A percentile compares a stretch with the other conserved stretches of the same genome.
These are phyloP conservation scores for Sporothrix curviconia DNA, from an alignment of 2,329 filamentous ascomycete species.

Conservation along the genomic window DNA sequence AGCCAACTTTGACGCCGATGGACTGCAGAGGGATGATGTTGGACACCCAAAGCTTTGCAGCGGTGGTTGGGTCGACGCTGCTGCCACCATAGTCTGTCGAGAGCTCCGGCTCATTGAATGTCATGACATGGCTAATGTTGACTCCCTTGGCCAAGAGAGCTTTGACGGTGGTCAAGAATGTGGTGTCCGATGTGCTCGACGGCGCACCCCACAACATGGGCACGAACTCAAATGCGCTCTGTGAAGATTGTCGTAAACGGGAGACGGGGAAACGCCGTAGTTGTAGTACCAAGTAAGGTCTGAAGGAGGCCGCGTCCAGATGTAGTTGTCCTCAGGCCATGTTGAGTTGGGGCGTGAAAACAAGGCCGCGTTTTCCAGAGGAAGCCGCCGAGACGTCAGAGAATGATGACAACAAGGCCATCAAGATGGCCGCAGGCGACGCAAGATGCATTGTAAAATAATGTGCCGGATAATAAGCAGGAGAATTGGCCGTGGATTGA, in stretches of 20 bases:
- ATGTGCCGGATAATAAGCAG: too few relatives aligned
- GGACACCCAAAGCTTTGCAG: constrained; percentile 62
- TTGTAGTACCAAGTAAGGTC: constrained; percentile 83
- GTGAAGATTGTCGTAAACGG: constrained; percentile 42
- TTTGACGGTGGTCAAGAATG: constrained; percentile 56
- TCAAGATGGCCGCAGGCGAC: not conserved
- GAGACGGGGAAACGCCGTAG: constrained; percentile 54
- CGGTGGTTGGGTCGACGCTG: constrained; percentile 50
- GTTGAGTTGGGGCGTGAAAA: constrained; percentile 55
- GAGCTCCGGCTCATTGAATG: constrained; percentile 74
- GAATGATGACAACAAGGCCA: constrained; percentile 9
- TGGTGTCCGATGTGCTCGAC: constrained; percentile 41
- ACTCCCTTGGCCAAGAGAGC: constrained; percentile 43
- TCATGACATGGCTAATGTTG: constrained; percentile 62
- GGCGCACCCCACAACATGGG: constrained; percentile 72
- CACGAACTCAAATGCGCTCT: constrained; percentile 62
- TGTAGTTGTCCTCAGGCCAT: constrained; percentile 53
- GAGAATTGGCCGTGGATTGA: not conserved
- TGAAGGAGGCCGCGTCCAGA: constrained; percentile 53
- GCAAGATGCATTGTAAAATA: not conserved
- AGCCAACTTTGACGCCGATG: constrained; percentile 59
- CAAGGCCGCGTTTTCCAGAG: constrained; percentile 64
- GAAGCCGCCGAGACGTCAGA: constrained; percentile 25
- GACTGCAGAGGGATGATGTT: constrained; percentile 63
- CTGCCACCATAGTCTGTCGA: constrained; percentile 51